phyloP scores from a whole-genome alignment of 2,329 filamentous ascomycete species.

The Huntiella moniliformis region DNA sequence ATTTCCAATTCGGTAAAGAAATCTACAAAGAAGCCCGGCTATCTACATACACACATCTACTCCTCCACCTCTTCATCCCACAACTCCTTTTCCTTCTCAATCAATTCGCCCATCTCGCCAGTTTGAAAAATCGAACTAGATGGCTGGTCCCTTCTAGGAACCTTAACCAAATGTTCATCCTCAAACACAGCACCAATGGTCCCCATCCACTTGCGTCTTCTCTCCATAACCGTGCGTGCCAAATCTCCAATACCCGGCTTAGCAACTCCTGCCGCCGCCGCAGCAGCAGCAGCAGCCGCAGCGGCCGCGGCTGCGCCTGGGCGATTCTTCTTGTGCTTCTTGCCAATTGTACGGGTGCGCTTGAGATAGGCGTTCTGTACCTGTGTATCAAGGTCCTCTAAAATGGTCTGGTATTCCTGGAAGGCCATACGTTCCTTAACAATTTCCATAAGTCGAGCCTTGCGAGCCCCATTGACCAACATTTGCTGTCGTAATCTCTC shows the following conservation, averaged over 20 bases:
- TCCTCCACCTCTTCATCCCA: constrained; percentile 70
- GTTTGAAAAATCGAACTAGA: constrained; percentile 55
- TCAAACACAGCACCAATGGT: constrained; percentile 83
- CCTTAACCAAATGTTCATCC: constrained; percentile 53
- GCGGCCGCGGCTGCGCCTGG: constrained; percentile 58
- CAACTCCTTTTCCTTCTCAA: constrained; percentile 58
- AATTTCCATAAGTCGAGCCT: constrained; percentile 67
- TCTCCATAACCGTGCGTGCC: constrained; percentile 82
- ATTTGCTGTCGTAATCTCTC: constrained; percentile 64
- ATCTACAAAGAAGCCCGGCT: too few species aligned
- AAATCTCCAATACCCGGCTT: constrained; percentile 77
- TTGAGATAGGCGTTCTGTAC: constrained; percentile 93
- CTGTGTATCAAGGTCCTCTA: constrained; percentile 87
- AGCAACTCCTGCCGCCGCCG: constrained; percentile 42
- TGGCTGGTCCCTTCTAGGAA: constrained; percentile 48
- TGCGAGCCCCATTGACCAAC: constrained; percentile 77
- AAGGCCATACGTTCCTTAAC: constrained; percentile 86
- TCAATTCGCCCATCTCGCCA: constrained; percentile 50
- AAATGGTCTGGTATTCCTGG: constrained; percentile 92
- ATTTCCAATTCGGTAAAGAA: too few species aligned
- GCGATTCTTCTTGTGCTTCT: constrained; percentile 78
- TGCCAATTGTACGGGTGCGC: constrained; percentile 81
- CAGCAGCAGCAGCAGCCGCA: constrained; percentile 41
- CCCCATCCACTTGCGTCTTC: constrained; percentile 72
- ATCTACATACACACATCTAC: constrained; percentile 15